Evolutionary conservation across 768 basidiomycete species (phyloP).

Genomic region (Tulasnella sp.): DNA sequence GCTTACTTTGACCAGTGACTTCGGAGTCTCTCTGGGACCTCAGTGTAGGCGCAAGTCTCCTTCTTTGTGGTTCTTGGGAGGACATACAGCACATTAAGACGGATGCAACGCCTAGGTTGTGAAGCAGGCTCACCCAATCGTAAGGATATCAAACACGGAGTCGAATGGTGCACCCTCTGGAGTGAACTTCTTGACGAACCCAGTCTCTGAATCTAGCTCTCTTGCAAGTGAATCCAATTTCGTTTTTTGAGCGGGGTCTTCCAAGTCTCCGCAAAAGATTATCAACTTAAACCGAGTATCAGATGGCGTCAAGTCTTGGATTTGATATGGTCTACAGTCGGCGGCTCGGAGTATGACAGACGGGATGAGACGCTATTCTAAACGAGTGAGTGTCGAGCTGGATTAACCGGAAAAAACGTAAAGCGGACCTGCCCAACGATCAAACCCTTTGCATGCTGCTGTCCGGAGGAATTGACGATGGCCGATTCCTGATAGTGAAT

Average conservation of each 20-base stretch:
- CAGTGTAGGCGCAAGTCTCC: constrained; percentile 43
- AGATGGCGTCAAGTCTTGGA: constrained; percentile 53
- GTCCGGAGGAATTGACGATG: constrained; percentile 43
- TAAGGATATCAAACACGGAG: constrained; percentile 40
- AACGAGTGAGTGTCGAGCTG: background rate
- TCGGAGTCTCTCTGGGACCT: constrained; percentile 48
- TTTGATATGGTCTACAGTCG: constrained; percentile 49
- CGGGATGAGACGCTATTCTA: constrained; percentile 47
- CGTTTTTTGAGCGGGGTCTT: constrained; percentile 36
- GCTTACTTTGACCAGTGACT: constrained; percentile 59
- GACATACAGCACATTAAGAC: constrained; percentile 33
- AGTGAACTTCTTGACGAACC: constrained; percentile 39
- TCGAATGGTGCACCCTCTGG: constrained; percentile 34
- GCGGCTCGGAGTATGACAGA: constrained; percentile 50
- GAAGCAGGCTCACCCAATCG: constrained; percentile 32
- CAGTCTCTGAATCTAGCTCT: constrained; percentile 36
- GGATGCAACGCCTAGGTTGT: constrained; percentile 46
- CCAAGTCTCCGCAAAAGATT: constrained; percentile 51
- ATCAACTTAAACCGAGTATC: constrained; percentile 56
- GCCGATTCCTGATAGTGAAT: constrained; percentile 52
- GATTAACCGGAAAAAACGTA: background rate
- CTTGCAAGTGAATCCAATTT: constrained; percentile 40
- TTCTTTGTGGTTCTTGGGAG: constrained; percentile 37
- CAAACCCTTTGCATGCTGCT: constrained; percentile 44
- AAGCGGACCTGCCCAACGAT: constrained; percentile 43